Evolutionary conservation across 1,139 yeast species (phyloP).

Genomic region (Lodderomyces theae): DNA sequence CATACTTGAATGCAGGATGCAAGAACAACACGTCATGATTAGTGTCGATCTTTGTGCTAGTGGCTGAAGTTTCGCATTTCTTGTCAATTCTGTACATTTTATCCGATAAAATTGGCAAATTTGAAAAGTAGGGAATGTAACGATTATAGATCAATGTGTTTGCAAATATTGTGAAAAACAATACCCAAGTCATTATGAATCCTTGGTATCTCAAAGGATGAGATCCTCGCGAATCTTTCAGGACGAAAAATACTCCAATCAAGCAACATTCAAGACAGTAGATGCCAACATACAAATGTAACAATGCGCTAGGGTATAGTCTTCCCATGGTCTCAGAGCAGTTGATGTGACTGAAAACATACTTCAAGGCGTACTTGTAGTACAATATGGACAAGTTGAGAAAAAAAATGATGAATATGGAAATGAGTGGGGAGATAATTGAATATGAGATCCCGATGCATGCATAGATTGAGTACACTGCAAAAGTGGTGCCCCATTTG

Average conservation of each 20-base stretch:
- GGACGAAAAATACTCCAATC: slow-evolving; percentile 68
- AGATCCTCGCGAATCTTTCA: slow-evolving; percentile 42
- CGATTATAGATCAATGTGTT: slow-evolving; percentile 32
- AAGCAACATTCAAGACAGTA: slow-evolving; percentile 77
- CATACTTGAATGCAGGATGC: slow-evolving; percentile 36
- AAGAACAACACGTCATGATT: slow-evolving; percentile 24
- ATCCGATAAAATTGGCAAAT: slow-evolving; percentile 29
- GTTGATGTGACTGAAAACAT: slow-evolving; percentile 48
- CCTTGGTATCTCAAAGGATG: slow-evolving; percentile 40
- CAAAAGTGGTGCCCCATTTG: slow-evolving; percentile 78
- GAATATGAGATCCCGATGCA: slow-evolving; percentile 76
- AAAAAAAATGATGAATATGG: slow-evolving; percentile 59
- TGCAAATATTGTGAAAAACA: slow-evolving; percentile 35
- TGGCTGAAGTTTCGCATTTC: slow-evolving; percentile 4
- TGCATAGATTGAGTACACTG: slow-evolving; percentile 71
- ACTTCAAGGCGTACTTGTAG: slow-evolving; percentile 65
- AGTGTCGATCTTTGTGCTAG: neutral
- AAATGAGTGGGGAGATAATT: slow-evolving; percentile 73
- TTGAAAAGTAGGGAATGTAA: slow-evolving; percentile 27
- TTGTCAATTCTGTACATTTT: slow-evolving; percentile 11
- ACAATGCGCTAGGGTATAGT: slow-evolving; percentile 68
- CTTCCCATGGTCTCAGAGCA: slow-evolving; percentile 66
- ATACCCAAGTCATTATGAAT: slow-evolving; percentile 42
- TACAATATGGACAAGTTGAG: slow-evolving; percentile 58
- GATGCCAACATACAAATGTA: slow-evolving; percentile 74